phyloP scores from a whole-genome alignment of 1,284 basidiomycete species.

The Chalciporus sp. region DNA sequence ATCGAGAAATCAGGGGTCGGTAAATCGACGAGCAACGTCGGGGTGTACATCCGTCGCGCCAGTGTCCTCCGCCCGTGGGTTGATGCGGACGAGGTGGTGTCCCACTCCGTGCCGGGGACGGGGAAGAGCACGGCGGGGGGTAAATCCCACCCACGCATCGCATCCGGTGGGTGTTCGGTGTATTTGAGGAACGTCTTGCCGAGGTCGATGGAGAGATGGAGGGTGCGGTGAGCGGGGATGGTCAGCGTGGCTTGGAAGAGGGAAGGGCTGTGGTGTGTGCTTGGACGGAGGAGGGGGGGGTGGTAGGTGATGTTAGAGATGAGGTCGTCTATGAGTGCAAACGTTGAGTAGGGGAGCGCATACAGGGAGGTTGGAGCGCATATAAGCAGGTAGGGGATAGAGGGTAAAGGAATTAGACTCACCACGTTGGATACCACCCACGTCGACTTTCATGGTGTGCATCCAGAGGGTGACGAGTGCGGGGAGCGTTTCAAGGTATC shows the following conservation, averaged over 20 bases:
- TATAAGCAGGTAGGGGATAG: background rate
- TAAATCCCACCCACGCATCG: slow-evolving; percentile 92
- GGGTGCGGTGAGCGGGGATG: slow-evolving; percentile 66
- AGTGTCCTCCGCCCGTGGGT: background rate
- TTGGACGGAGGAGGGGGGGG: slow-evolving; percentile 71
- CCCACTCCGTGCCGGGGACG: slow-evolving; percentile 23
- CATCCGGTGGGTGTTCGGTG: slow-evolving; percentile 95
- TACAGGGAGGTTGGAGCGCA: background rate
- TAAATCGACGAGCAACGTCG: slow-evolving; percentile 83
- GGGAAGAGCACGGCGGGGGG: slow-evolving; percentile 79
- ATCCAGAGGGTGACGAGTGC: slow-evolving; percentile 91
- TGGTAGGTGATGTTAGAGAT: slow-evolving; percentile 60
- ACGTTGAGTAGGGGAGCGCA: slow-evolving; percentile 1
- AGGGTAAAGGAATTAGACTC: slow-evolving; percentile 25
- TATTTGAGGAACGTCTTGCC: slow-evolving; percentile 89
- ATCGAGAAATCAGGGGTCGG: slow-evolving; percentile 98
- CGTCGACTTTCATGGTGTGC: slow-evolving; percentile 67
- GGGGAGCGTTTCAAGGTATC: slow-evolving; percentile 92
- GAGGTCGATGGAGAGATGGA: slow-evolving; percentile 75
- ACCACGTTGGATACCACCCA: slow-evolving; percentile 49
- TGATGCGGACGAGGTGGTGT: slow-evolving; percentile 9
- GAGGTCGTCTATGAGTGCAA: slow-evolving; percentile 25
- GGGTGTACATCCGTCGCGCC: slow-evolving; percentile 68
- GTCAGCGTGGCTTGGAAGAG: slow-evolving; percentile 68
- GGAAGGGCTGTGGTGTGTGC: slow-evolving; percentile 27